A percentile compares a stretch with the other conserved stretches of the same genome.
These are phyloP conservation scores for Drechslera avenae DNA, from an alignment of 2,329 filamentous ascomycete genomes.

Conservation along the genomic window DNA sequence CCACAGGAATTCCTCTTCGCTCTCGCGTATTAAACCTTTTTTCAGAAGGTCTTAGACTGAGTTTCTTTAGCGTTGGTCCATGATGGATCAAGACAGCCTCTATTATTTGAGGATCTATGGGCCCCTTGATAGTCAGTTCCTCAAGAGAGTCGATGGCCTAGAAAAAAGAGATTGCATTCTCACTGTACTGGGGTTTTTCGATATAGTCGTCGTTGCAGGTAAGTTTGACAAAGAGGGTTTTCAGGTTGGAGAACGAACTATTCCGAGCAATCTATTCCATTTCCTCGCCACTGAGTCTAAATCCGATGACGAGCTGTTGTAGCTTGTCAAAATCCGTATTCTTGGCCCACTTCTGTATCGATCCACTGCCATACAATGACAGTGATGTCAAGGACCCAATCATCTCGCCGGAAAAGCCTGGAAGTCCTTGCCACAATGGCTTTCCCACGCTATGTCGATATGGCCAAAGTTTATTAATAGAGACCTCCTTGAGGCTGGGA, in stretches of 20 bases:
- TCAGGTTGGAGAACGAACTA: conserved; percentile 15
- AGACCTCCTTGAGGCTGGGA: conserved; percentile 28
- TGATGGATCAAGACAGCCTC: conserved; percentile 17
- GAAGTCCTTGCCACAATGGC: background rate
- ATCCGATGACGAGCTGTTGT: conserved; percentile 21
- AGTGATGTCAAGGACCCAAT: background rate
- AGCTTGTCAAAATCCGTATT: conserved; percentile 25
- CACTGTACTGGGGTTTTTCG: conserved; percentile 23
- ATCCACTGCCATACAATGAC: background rate
- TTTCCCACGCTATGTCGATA: background rate
- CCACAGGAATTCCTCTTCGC: conserved; percentile 2
- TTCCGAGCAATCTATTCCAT: conserved; percentile 24
- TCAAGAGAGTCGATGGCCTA: conserved; percentile 20
- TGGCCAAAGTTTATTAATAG: conserved; percentile 8
- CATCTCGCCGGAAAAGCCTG: background rate
- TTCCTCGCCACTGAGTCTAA: conserved; percentile 19
- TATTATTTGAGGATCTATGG: conserved; percentile 18
- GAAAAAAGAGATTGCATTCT: conserved; percentile 26
- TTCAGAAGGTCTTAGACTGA: conserved; percentile 15
- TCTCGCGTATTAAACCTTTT: background rate
- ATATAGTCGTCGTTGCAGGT: conserved; percentile 15
- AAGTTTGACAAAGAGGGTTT: conserved; percentile 17
- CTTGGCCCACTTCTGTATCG: conserved; percentile 19
- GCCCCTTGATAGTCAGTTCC: conserved; percentile 18
- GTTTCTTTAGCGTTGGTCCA: conserved; percentile 19